phyloP scores from a whole-genome alignment of 495 filamentous ascomycete species.

The Penicillium maclennaniae region DNA sequence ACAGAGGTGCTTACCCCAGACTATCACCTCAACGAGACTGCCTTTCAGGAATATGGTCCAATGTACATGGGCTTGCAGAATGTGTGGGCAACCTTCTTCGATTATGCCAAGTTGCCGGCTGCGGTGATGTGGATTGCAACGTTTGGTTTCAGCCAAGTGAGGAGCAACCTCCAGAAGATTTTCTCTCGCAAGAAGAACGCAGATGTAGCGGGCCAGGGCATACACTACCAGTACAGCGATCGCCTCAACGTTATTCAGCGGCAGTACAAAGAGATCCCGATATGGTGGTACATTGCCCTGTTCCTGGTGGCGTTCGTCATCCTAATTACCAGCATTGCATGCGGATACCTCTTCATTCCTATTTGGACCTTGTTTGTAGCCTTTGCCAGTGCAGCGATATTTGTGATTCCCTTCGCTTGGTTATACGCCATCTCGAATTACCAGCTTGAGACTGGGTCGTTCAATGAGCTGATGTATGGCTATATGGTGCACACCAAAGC shows the following conservation, averaged over 20 bases:
- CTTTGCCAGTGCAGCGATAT: constrained; percentile 44
- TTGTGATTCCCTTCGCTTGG: constrained; percentile 53
- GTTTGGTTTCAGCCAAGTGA: constrained; percentile 48
- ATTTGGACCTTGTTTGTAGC: constrained; percentile 55
- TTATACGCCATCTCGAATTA: constrained; percentile 55
- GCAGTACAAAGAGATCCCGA: constrained; percentile 50
- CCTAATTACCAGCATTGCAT: constrained; percentile 43
- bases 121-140: constrained; percentile 53
- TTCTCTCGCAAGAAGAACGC: constrained; percentile 20
- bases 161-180: constrained; percentile 37
- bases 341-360: constrained; percentile 51
- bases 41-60: constrained; percentile 46
- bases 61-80: constrained; percentile 52
- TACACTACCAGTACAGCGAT: constrained; percentile 52
- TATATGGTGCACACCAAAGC: constrained; percentile 51
- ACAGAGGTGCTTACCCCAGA: constrained; percentile 42
- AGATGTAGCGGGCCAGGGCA: constrained; percentile 24
- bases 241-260: constrained; percentile 53
- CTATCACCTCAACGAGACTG: constrained; percentile 50
- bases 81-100: constrained; percentile 55
- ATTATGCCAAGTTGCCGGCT: constrained; percentile 53
- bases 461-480: constrained; percentile 55
- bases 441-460: constrained; percentile 49
- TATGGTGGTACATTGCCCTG: constrained; percentile 51
- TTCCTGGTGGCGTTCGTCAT: constrained; percentile 46